Percentiles rank a stretch among this genome's conserved stretches.
phyloP scores from a whole-genome alignment of 2,329 filamentous ascomycete genomes.

The Diplodia seriata region DNA sequence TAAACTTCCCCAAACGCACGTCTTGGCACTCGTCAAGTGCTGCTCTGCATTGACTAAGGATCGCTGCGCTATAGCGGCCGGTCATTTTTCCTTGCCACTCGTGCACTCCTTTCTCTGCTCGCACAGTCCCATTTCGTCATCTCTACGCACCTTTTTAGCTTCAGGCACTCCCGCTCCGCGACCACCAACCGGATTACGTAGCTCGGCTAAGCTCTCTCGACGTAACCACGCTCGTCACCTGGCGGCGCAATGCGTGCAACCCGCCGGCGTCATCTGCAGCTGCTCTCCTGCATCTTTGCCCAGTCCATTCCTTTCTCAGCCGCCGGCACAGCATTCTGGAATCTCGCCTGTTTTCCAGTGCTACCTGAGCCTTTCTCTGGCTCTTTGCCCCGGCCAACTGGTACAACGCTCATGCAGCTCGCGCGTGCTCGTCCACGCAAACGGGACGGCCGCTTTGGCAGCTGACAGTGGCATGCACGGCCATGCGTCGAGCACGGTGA shows the following conservation, averaged over 20 bases:
- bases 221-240: constrained; percentile 22
- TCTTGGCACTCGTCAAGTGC: constrained; percentile 22
- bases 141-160: constrained; percentile 16
- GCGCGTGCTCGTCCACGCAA: constrained; percentile 7
- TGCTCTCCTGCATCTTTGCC: constrained; percentile 7
- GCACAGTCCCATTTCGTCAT: constrained; percentile 23
- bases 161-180: constrained; percentile 25
- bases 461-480: constrained; percentile 17
- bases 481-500: constrained; percentile 17
- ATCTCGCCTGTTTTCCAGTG: constrained; percentile 3
- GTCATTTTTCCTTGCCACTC: constrained; percentile 4
- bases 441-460: constrained; percentile 13
- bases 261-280: constrained; percentile 21
- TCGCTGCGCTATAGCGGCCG: constrained; percentile 21
- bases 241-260: constrained; percentile 2
- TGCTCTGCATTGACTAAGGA: neutral
- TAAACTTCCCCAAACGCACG: neutral
- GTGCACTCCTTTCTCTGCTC: neutral
- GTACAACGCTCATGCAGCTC: constrained; percentile 26
- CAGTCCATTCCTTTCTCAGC: constrained; percentile 5
- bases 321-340: constrained; percentile 16
- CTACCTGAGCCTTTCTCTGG: neutral
- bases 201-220: constrained; percentile 22
- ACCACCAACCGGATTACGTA: constrained; percentile 23
- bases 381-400: constrained; percentile 11